Percentiles rank a stretch among this genome's conserved stretches.
Evolutionary conservation across 352 stramenopile species (phyloP).

Genomic region (Phytophthora citrophthora): DNA sequence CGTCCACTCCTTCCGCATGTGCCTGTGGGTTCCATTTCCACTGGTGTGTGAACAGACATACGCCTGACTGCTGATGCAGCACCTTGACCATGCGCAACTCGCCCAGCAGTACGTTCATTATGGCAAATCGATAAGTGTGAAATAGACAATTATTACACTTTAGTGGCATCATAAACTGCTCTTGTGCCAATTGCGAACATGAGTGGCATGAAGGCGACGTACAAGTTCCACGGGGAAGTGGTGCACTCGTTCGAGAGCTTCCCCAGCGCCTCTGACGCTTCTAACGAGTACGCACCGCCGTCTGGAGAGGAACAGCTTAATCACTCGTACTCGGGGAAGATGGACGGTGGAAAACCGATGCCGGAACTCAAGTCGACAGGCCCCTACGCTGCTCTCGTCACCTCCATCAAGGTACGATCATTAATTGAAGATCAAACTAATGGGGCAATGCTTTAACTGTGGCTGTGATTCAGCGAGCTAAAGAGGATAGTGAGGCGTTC

Average conservation of each 20-base stretch:
- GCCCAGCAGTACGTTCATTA: conserved; percentile 45
- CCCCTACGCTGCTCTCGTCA: conserved; percentile 75
- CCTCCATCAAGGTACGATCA: conserved; percentile 67
- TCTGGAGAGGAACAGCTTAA: conserved; percentile 54
- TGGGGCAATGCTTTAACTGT: not conserved
- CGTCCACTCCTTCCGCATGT: conserved; percentile 72
- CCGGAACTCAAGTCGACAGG: conserved; percentile 69
- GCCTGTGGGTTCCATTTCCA: conserved; percentile 86
- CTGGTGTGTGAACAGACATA: conserved; percentile 77
- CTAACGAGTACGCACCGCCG: conserved; percentile 65
- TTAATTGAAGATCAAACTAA: not conserved
- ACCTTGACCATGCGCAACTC: conserved; percentile 81
- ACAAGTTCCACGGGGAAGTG: conserved; percentile 70
- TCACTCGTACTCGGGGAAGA: conserved; percentile 71
- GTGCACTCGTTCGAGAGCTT: conserved; percentile 79
- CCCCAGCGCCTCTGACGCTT: conserved; percentile 56
- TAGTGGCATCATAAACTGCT: not conserved
- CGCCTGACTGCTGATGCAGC: conserved; percentile 66
- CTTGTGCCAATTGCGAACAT: conserved; percentile 22
- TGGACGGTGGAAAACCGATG: conserved; percentile 70
- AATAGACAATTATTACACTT: not conserved
- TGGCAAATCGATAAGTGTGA: not conserved
- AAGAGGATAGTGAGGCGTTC: conserved; percentile 82
- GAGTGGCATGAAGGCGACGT: conserved; percentile 68
- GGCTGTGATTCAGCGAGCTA: conserved; percentile 54